Conservation (phyloP, 352 stramenopile genomes). For the Phytophthora brassicae region DNA sequence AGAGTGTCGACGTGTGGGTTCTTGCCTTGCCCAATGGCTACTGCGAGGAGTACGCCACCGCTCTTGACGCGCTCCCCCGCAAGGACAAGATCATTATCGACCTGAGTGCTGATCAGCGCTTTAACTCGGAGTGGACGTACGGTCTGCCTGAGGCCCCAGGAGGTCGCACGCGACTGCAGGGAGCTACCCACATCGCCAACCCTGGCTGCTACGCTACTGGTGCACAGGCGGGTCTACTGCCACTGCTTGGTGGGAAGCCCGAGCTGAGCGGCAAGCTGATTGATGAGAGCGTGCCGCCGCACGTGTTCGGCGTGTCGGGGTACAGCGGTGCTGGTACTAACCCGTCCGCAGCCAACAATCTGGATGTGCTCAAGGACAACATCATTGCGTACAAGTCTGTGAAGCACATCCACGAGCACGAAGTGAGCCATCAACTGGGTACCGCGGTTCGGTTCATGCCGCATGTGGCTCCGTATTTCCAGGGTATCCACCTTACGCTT, state of each 20-base stretch:
- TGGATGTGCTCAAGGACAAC: conserved; percentile 79
- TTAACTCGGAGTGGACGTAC: conserved; percentile 86
- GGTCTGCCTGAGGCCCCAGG: conserved; percentile 78
- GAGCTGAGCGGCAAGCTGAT: conserved; percentile 54
- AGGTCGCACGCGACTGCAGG: conserved; percentile 53
- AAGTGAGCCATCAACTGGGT: conserved; percentile 83
- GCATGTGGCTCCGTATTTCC: conserved; percentile 93
- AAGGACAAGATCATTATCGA: conserved; percentile 87
- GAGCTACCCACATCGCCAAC: conserved; percentile 86
- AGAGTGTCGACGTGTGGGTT: conserved; percentile 86
- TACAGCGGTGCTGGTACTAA: conserved; percentile 88
- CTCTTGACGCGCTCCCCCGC: conserved; percentile 65
- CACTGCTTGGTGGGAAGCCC: conserved; percentile 72
- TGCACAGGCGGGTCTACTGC: conserved; percentile 75
- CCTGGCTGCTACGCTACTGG: conserved; percentile 89
- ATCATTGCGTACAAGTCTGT: conserved; percentile 91
- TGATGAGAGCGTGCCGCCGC: conserved; percentile 63
- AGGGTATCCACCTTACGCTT: conserved; percentile 93
- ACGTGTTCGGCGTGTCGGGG: conserved; percentile 88
- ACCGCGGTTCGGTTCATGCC: conserved; percentile 92
- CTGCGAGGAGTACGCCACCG: conserved; percentile 76
- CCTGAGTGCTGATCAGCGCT: conserved; percentile 87
- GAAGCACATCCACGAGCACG: conserved; percentile 89
- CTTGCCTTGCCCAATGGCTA: conserved; percentile 87
- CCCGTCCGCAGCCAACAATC: conserved; percentile 83